phyloP scores from a whole-genome alignment of 345 rosid genomes.

The Cochlearia excelsa region DNA sequence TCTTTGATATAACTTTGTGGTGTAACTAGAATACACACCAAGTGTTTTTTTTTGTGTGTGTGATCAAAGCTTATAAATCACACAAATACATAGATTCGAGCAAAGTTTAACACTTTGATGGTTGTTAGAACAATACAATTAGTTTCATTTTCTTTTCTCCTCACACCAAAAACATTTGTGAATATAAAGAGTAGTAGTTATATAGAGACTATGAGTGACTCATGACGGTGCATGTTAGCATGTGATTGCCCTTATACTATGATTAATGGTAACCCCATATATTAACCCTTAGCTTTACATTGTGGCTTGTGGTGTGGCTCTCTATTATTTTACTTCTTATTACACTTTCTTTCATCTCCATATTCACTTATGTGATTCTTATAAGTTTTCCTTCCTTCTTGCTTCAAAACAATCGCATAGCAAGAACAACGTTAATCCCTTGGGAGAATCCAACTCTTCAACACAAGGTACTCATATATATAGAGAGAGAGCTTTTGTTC shows the following conservation, averaged over 20 bases:
- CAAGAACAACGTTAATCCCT: conserved; percentile 29
- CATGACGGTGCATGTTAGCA: conserved; percentile 79
- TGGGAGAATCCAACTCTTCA: conserved; percentile 33
- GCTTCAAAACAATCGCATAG: conserved; percentile 30
- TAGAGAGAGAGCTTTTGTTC: neutral
- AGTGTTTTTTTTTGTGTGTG: too few species aligned
- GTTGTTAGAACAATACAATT: too few species aligned
- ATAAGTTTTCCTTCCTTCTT: neutral
- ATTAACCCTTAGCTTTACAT: too few species aligned
- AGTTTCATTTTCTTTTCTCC: neutral
- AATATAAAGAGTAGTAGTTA: conserved; percentile 31
- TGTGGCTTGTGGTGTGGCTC: conserved; percentile 17
- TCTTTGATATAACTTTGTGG: conserved; percentile 33
- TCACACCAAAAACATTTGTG: too few species aligned
- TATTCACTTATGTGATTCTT: too few species aligned
- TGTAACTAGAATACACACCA: conserved; percentile 5
- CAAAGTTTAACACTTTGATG: too few species aligned
- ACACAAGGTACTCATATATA: conserved; percentile 42
- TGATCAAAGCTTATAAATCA: too few species aligned
- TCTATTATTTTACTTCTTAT: conserved; percentile 25
- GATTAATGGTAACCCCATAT: conserved; percentile 47
- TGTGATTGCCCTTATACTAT: conserved; percentile 41
- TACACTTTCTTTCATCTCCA: conserved; percentile 21
- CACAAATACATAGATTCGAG: too few species aligned
- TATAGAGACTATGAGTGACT: conserved; percentile 41